These are phyloP conservation scores for Talaromyces verruculosus DNA, from an alignment of 2,329 filamentous ascomycete species.

Conservation along the genomic window DNA sequence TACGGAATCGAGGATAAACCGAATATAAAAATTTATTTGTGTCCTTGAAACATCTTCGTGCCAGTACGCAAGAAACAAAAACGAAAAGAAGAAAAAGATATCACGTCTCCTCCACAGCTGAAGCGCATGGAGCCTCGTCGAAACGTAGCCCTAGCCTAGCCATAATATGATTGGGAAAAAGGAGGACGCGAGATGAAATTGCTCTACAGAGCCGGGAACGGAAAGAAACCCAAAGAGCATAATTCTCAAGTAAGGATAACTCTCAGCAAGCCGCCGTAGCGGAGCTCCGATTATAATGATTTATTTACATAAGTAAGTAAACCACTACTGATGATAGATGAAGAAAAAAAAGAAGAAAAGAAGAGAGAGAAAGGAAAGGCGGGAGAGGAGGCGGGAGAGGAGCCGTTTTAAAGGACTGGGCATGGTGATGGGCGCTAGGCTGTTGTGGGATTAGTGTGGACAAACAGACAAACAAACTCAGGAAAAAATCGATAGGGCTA, in stretches of 20 bases:
- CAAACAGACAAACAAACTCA: not conserved
- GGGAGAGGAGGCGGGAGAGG: conserved; percentile 17
- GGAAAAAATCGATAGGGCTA: conserved; percentile 23
- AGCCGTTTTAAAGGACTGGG: conserved; percentile 33
- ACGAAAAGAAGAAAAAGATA: conserved; percentile 27
- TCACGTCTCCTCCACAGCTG: conserved; percentile 52
- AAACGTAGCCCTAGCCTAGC: conserved; percentile 46
- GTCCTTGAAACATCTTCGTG: not conserved
- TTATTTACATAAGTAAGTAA: conserved; percentile 49
- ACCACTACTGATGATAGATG: conserved; percentile 54
- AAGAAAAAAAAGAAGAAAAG: conserved; percentile 38
- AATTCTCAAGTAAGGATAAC: conserved; percentile 44
- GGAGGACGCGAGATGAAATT: conserved; percentile 37
- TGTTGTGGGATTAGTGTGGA: conserved; percentile 26
- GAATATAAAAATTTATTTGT: not conserved
- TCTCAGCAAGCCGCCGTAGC: conserved; percentile 51
- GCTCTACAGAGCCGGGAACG: conserved; percentile 52
- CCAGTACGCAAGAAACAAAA: not conserved
- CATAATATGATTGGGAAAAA: conserved; percentile 48
- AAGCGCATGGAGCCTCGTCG: conserved; percentile 40
- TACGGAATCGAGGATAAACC: not conserved
- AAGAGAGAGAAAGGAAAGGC: conserved; percentile 23
- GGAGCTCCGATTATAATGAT: conserved; percentile 45
- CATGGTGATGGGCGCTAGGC: conserved; percentile 27
- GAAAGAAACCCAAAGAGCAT: conserved; percentile 49